Base-by-base conservation (phyloP, 306 rosid species). In the Mimosa pudica region DNA sequence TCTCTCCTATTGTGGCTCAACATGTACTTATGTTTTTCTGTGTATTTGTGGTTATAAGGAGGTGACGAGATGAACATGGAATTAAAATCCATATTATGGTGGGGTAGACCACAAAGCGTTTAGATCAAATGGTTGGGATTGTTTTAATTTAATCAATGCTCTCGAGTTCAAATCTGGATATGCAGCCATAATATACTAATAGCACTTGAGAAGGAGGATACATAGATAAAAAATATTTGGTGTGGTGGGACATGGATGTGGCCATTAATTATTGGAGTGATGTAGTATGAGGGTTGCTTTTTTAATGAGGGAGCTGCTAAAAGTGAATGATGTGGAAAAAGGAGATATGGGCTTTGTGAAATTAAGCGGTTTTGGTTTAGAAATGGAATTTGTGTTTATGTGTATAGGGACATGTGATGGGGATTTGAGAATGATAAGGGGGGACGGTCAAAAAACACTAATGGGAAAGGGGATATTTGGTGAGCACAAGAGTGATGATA, bases 361-460 rank as follows among this genome's bases (percentile, higher is more conserved):
- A 18, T 18, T 2, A 24, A 60, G 36, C 3, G 20, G 61, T 16
- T 58, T 24, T 24, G 30, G 3, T 18, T 42, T 66, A 14, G 57
- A 14, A 51, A 14, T 51, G 70, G 79, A 69, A 80, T 65, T 58
- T 7, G 7, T 20, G 30, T n/a, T 55, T n/a, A 78, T 18, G 55
- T 11, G 42, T 18, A 60, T 58, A 48, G 52, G 24, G 70, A 70
- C 24, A n/a, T 54, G 61, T 17, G 61, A 17, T 6, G 61, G 61
- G 7, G 80, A 55, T 4, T 3, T 38, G 82, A 68, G 42, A 38
- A 38, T 38, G 5, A 38, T 78, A 76, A 64, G 24, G 20, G 8
- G 49, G 47, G 13, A 74, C 36, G 71, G 84, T 82, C 90, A 88
- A 87, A 66, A 90, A 82, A 57, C 88, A 84, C 82, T 78, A 58